Base-by-base conservation (phyloP, 2,329 filamentous ascomycete species). In the Beauveria brongniartii region DNA sequence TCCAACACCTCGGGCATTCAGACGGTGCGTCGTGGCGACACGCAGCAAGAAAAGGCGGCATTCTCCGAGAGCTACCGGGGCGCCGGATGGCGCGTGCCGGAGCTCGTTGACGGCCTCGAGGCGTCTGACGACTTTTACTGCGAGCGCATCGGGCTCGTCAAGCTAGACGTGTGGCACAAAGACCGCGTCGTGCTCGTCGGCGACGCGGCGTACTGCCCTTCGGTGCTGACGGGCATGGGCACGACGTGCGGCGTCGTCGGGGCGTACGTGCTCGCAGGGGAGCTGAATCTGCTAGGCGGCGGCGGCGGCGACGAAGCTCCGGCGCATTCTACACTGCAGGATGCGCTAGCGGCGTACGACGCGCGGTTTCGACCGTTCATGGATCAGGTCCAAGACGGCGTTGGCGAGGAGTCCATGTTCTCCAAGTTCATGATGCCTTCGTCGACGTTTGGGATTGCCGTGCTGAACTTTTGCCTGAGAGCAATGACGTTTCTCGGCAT, bases 251-350 rank as follows among this genome's bases (percentile, higher is more conserved):
- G 77, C 0, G 66, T 86, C 0, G 67, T 80, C 0, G 78, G 78
- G 0, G 80, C 81, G 0, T 86, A 86, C 65, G 69, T 84, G 2
- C 72, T 87, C 4, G 83, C 82, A 0, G 83, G 83, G 2, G 82
- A 83, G 69, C 69, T 82, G 16, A 67, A 69, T 26, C 28, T 30
- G 28, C 40, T 53, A 26, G 66, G 68, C 3, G 74, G 7, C 73
- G 70, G 28, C 30, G 20, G 22, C 22, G 3, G 5, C 9, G 6
- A 50, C 2, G 51, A 57, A 8, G 64, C 69, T 14, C 10, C 18
- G 7, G 2, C 26, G 14, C 46, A 50, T 22, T 2, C 44, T 12
- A 24, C 16, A 7, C 64, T 77, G 2, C 57, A 63, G 2, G 65
- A 51, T 0, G 79, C 74, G 24, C 69, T 80, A 14, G 65, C 66